Evolutionary conservation across 192 early-diverging fungal species (phyloP).

Genomic region (Pecoramyces ruminantium): DNA sequence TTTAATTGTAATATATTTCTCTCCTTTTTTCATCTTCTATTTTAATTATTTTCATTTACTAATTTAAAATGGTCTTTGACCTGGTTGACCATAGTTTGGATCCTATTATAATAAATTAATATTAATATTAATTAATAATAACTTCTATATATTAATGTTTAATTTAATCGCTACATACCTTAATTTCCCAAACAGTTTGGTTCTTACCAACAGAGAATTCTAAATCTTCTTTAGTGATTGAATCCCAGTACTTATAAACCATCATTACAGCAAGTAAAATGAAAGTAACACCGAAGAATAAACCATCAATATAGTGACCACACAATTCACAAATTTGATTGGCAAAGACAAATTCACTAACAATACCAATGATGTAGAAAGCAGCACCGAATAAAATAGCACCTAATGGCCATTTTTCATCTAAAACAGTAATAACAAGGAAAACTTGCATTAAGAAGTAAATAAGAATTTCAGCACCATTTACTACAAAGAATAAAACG

Average conservation of each 20-base stretch:
- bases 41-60: too few relatives aligned
- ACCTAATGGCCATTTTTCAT: slow-evolving; percentile 91
- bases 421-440: slow-evolving; percentile 83
- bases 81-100: too few relatives aligned
- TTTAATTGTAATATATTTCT: too few relatives aligned
- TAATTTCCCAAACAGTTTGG: slow-evolving; percentile 68
- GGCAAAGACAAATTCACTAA: slow-evolving; percentile 67
- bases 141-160: too few relatives aligned
- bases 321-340: slow-evolving; percentile 64
- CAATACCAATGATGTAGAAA: slow-evolving; percentile 76
- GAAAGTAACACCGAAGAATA: slow-evolving; percentile 89
- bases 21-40: too few relatives aligned
- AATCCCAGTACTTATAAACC: slow-evolving; percentile 99
- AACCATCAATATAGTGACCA: slow-evolving; percentile 91
- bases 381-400: slow-evolving; percentile 77
- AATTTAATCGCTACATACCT: too few relatives aligned
- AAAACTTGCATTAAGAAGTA: slow-evolving; percentile 83
- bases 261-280: slow-evolving; percentile 91
- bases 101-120: too few relatives aligned
- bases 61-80: too few relatives aligned
- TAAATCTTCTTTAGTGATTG: slow-evolving; percentile 94
- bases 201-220: slow-evolving; percentile 82
- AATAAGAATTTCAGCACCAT: slow-evolving; percentile 58
- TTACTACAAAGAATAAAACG: slow-evolving; percentile 75
- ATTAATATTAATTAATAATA: too few relatives aligned